A percentile compares a stretch with the other conserved stretches of the same genome.
phyloP scores from a whole-genome alignment of 139 green algal species.

The Coelastrella sp. region DNA sequence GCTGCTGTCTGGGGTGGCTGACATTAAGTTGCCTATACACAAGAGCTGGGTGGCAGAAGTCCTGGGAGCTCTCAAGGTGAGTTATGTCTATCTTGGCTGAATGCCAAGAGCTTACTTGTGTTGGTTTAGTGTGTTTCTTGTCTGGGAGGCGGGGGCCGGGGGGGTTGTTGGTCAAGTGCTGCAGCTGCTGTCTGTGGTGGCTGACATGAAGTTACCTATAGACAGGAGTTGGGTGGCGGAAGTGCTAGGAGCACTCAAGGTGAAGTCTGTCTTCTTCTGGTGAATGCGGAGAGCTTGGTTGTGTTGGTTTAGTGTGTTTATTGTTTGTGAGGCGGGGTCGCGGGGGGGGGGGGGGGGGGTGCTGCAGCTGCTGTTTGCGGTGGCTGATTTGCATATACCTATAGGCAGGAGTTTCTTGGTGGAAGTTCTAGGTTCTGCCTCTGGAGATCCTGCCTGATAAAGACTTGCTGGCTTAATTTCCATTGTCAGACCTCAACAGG shows the following conservation, averaged over 20 bases:
- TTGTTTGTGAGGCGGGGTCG: background rate
- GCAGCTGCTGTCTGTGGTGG: constrained; percentile 22
- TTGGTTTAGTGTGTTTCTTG: too few relatives aligned
- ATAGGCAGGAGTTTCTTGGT: background rate
- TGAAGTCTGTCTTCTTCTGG: background rate
- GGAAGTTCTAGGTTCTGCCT: background rate
- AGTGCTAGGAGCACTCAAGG: constrained; percentile 11
- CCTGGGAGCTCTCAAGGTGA: constrained; percentile 1
- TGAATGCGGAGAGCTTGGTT: too few relatives aligned
- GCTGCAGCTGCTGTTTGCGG: constrained; percentile 20
- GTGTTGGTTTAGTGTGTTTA: too few relatives aligned
- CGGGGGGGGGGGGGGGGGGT: background rate
- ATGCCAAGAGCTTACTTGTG: too few relatives aligned
- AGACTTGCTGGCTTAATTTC: too few relatives aligned
- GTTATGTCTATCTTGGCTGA: background rate
- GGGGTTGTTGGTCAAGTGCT: too few relatives aligned
- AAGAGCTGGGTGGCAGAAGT: constrained; percentile 13
- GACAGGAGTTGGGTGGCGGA: constrained; percentile 1
- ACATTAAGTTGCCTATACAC: constrained; percentile 24
- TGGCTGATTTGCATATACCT: constrained; percentile 7
- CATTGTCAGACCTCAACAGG: too few relatives aligned
- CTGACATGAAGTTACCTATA: constrained; percentile 1
- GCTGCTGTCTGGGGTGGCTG: constrained; percentile 21
- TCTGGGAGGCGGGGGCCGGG: background rate
- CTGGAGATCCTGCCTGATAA: too few relatives aligned